Percentiles rank a stretch among this genome's conserved stretches.
These are phyloP conservation scores for Cryptomeria japonica DNA, from an alignment of 75 land plant genomes.

Conservation along the genomic window DNA sequence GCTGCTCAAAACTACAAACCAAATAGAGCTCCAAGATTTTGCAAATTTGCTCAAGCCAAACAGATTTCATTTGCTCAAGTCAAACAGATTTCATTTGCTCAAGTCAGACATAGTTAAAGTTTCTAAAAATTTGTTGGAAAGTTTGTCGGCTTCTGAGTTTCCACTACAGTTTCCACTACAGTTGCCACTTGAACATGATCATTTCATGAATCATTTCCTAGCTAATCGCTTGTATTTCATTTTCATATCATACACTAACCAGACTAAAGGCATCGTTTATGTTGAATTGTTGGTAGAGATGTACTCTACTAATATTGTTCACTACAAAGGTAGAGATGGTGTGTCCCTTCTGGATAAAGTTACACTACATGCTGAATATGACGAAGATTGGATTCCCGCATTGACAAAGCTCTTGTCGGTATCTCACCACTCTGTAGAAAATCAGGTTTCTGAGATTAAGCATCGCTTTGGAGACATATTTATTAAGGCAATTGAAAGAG, in stretches of 20 bases:
- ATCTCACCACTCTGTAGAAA: background rate
- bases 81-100: too few relatives aligned
- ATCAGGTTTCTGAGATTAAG: background rate
- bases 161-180: background rate
- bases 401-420: background rate
- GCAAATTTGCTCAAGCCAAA: background rate
- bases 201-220: background rate
- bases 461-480: background rate
- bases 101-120: rapidly evolving
- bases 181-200: background rate
- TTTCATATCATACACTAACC: background rate
- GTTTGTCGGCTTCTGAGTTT: background rate
- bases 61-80: too few relatives aligned
- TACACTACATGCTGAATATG: background rate
- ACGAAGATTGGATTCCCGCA: background rate
- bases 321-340: background rate
- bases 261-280: background rate
- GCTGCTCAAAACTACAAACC: background rate
- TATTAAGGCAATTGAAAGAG: background rate
- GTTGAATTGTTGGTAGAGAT: background rate
- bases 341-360: background rate
- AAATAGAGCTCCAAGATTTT: background rate
- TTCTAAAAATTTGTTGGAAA: background rate
- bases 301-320: background rate
- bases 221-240: background rate